These are phyloP conservation scores for Aureobasidium sp. DNA, from an alignment of 2,329 filamentous ascomycete genomes.

Conservation along the genomic window DNA sequence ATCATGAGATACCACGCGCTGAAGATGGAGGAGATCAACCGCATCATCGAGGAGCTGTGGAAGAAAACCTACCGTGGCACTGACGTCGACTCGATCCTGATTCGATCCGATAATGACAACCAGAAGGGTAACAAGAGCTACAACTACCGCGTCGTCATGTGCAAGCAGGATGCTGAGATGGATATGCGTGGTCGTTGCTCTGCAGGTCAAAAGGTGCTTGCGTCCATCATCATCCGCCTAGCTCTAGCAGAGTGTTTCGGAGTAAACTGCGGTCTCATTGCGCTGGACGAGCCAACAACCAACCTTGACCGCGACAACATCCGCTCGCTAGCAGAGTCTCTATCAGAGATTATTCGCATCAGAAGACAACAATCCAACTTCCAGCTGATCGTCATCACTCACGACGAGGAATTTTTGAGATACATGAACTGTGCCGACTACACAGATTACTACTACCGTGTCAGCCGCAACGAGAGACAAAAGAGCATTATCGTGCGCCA, in stretches of 20 bases:
- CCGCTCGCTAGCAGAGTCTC: conserved; percentile 71
- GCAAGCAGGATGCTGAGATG: conserved; percentile 96
- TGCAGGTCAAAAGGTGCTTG: conserved; percentile 92
- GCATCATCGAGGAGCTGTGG: conserved; percentile 94
- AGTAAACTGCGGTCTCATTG: conserved; percentile 90
- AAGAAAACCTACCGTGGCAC: conserved; percentile 93
- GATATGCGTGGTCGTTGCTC: conserved; percentile 98
- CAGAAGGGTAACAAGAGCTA: conserved; percentile 71
- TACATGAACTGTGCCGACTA: conserved; percentile 94
- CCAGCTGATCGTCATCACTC: conserved; percentile 96
- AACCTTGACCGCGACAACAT: conserved; percentile 97
- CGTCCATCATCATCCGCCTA: conserved; percentile 93
- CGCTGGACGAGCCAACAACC: conserved; percentile 94
- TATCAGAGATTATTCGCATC: conserved; percentile 80
- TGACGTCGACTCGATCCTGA: conserved; percentile 93
- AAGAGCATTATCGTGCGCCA: conserved; percentile 75
- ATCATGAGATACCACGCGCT: conserved; percentile 95
- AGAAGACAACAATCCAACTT: conserved; percentile 87
- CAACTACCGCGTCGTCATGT: conserved; percentile 96
- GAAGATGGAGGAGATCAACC: conserved; percentile 98
- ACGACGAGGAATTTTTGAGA: conserved; percentile 91
- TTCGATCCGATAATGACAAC: conserved; percentile 82
- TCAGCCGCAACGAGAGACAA: conserved; percentile 74
- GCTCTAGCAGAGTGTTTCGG: conserved; percentile 96
- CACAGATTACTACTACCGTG: conserved; percentile 83